Evolutionary conservation across 495 filamentous ascomycete species (phyloP), one percentile per base, ranked within the genome.

Genomic region (Penicillium coffeae): DNA sequence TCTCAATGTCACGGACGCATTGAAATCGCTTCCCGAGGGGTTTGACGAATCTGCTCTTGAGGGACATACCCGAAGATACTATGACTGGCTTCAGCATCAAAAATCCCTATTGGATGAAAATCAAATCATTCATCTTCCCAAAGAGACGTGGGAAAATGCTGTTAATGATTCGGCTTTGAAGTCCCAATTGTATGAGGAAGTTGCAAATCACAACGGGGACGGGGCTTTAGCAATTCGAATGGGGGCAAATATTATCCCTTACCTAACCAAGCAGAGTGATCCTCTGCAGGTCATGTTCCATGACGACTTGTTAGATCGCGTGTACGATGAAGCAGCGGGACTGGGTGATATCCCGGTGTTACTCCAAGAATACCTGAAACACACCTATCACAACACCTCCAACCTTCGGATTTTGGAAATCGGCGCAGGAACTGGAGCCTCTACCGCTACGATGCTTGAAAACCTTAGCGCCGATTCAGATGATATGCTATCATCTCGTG

Each of bases 231-330:
- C n/a, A n/a, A n/a, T n/a, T n/a, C n/a, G n/a, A n/a, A 13, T n/a
- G 4, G 35, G 35, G 13, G 35, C 4, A 37, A 13, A 14, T 37
- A 4, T 37, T 37, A 14, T n/a, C 6, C 12, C 35, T 3, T 37
- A 37, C 15, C 35, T 37, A 13, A n/a, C 35, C 35, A 5, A 14
- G n/a, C 15, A 18, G 15, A 4, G n/a, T 4, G 15, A 18, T 37
- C 6, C 35, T 7, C 35, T 30, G 25, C 25, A 30, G 10, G 10
- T 30, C 20, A 65, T 75, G 64, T 58, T 59, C n/a, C 25, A 55
- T 16, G 55, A 67, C 40, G 51, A 59, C 19, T 50, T 65, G 52
- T 62, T 78, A 0, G 55, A 64, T 30, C 18, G 58, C 16, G 65
- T 65, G 38, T 77, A 75, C 47, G 43, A 43, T 8, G 30, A 33